phyloP scores from a whole-genome alignment of 2,329 filamentous ascomycete genomes.

The Paraphaeosphaeria minitans region DNA sequence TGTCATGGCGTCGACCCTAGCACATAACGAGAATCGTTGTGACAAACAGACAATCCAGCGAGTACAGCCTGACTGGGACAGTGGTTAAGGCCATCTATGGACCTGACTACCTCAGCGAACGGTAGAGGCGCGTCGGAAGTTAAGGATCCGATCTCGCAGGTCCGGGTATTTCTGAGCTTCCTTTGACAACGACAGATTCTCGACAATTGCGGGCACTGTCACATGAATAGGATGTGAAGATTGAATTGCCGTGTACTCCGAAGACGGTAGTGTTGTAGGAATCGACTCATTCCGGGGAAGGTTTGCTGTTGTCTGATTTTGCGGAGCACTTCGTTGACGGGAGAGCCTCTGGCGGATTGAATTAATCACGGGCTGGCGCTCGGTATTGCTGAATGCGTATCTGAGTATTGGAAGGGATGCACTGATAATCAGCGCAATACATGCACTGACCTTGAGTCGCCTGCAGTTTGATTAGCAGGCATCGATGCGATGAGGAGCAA shows the following conservation, averaged over 20 bases:
- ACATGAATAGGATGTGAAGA: neutral
- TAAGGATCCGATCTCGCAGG: neutral
- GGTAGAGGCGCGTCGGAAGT: slow-evolving; percentile 2
- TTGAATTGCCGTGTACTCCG: neutral
- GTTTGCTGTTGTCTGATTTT: neutral
- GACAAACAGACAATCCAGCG: neutral
- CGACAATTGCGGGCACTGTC: neutral
- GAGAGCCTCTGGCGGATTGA: neutral
- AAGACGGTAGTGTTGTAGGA: neutral
- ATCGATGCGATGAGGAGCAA: neutral
- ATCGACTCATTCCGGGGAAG: neutral
- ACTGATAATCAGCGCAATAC: neutral
- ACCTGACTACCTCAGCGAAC: neutral
- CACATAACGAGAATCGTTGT: neutral
- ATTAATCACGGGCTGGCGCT: neutral
- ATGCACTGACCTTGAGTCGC: neutral
- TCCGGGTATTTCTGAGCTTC: neutral
- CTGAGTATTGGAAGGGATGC: neutral
- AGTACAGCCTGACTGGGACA: too few relatives aligned
- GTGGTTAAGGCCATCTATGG: neutral
- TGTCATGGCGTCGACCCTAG: neutral
- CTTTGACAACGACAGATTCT: neutral
- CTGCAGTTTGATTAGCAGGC: neutral
- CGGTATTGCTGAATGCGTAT: neutral
- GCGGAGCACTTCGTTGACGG: neutral